Percentiles rank a stretch among this genome's conserved stretches.
Conservation (phyloP, 352 stramenopile species). For the Peronospora farinosa region DNA sequence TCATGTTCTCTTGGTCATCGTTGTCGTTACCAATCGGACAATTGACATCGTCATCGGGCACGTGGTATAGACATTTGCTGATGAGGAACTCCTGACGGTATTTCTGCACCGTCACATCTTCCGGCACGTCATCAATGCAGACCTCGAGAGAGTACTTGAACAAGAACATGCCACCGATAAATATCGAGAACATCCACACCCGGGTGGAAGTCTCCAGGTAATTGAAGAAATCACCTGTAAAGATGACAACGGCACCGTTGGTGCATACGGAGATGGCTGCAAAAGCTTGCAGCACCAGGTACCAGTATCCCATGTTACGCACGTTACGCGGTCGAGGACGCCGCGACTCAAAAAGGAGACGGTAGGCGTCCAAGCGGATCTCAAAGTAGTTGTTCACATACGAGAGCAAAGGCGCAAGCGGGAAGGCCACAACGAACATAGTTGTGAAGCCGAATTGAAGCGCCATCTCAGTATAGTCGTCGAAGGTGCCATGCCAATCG, state of each 20-base stretch:
- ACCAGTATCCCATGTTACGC: constrained; percentile 90
- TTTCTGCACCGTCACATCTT: constrained; percentile 66
- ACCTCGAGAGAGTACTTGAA: constrained; percentile 79
- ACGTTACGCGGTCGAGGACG: constrained; percentile 76
- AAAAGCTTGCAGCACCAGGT: constrained; percentile 84
- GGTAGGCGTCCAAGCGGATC: constrained; percentile 86
- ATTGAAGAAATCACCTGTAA: constrained; percentile 83
- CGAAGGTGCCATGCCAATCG: constrained; percentile 82
- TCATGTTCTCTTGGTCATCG: constrained; percentile 38
- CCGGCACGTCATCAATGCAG: constrained; percentile 66
- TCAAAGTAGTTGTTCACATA: constrained; percentile 91
- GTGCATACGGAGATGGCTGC: constrained; percentile 88
- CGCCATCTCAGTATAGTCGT: constrained; percentile 92
- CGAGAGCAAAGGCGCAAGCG: constrained; percentile 87
- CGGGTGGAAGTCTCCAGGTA: constrained; percentile 41
- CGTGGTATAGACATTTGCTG: constrained; percentile 80
- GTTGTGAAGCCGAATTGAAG: constrained; percentile 86
- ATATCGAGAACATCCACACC: constrained; percentile 78
- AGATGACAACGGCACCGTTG: constrained; percentile 91
- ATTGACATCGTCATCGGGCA: constrained; percentile 70
- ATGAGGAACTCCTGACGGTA: constrained; percentile 80
- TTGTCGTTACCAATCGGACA: constrained; percentile 25
- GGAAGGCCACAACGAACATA: constrained; percentile 91
- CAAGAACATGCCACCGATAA: constrained; percentile 74
- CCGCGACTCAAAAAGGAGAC: constrained; percentile 73